Conservation (phyloP, 768 basidiomycete species). For the Mycena sanguinolenta region DNA sequence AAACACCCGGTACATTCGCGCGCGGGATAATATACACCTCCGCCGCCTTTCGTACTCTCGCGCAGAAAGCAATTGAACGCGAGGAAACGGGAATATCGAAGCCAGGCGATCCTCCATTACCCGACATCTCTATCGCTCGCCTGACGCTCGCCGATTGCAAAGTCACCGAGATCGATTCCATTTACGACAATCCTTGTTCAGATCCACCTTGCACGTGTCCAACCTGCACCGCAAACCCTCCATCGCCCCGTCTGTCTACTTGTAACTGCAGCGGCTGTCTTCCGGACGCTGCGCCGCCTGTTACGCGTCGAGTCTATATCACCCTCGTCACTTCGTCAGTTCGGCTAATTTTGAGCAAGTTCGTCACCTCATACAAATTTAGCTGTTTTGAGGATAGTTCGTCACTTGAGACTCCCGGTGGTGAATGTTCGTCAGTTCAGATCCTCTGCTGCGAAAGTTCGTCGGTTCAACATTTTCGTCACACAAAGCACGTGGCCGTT, state of each 20-base stretch:
- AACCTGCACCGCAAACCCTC: not conserved
- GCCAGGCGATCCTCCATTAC: not conserved
- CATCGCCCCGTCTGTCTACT: not conserved
- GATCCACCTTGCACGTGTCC: not conserved
- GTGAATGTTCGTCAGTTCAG: no score
- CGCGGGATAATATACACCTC: not conserved
- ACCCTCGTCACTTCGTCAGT: no score
- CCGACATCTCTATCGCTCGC: not conserved
- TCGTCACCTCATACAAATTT: no score
- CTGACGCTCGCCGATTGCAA: not conserved
- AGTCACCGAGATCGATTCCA: not conserved
- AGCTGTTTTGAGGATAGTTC: no score
- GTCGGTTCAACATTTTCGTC: no score
- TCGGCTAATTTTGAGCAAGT: no score
- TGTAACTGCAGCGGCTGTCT: slow-evolving; percentile 10
- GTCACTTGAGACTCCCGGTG: no score
- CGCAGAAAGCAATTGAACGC: not conserved
- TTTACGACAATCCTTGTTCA: not conserved
- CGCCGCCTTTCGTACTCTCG: not conserved
- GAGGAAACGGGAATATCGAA: not conserved
- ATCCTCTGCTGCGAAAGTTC: no score
- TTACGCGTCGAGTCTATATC: no score
- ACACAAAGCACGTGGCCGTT: no score
- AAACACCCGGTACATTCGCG: not conserved
- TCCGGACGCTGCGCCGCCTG: no score